phyloP scores from a whole-genome alignment of 176 grass and related monocot genomes.

The Cymbopogon citratus region DNA sequence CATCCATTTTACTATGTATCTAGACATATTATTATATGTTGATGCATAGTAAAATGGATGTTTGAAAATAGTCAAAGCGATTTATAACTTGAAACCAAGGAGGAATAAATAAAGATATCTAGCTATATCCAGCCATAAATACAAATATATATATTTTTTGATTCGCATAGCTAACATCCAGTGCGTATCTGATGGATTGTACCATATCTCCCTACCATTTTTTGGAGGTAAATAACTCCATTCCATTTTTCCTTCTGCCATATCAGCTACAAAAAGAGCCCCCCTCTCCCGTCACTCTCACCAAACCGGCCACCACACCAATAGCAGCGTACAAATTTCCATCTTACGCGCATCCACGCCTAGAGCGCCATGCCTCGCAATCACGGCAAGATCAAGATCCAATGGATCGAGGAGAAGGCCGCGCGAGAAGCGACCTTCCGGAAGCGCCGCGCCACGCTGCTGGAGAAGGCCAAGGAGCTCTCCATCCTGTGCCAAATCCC shows the following conservation, averaged over 20 bases:
- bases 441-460: conserved; percentile 10
- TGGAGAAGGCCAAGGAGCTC: conserved; percentile 24
- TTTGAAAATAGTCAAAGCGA: too few relatives aligned
- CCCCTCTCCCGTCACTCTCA: background rate
- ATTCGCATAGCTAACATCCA: background rate
- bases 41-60: too few relatives aligned
- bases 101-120: background rate
- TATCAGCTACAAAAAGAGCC: background rate
- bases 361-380: background rate
- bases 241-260: background rate
- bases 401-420: background rate
- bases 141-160: background rate
- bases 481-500: conserved; percentile 3
- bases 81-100: too few relatives aligned
- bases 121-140: background rate
- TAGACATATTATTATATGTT: too few relatives aligned
- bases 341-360: background rate
- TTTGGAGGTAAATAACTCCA: background rate
- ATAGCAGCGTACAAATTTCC: background rate
- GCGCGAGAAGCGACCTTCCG: background rate
- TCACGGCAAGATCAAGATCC: background rate
- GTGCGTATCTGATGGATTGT: background rate
- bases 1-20: too few relatives aligned
- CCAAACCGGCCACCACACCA: background rate
- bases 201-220: background rate